phyloP scores from a whole-genome alignment of 306 rosid genomes.

The Astragalus glycyphyllos region DNA sequence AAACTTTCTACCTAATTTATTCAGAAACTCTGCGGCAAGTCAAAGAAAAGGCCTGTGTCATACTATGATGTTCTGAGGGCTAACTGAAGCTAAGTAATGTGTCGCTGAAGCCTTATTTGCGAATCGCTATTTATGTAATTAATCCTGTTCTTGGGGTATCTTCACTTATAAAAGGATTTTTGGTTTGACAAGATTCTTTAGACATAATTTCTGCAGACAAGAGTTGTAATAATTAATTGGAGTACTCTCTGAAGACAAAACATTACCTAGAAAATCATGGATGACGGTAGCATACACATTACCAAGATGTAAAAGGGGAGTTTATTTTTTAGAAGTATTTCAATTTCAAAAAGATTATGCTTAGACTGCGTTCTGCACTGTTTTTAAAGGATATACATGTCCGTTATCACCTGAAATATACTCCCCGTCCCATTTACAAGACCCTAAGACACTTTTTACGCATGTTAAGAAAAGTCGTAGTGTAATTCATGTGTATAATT shows the following conservation, averaged over 20 bases:
- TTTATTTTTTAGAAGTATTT: neutral
- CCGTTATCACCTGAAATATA: neutral
- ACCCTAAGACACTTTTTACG: too few species aligned
- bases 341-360: neutral
- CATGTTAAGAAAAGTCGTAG: too few species aligned
- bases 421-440: too few species aligned
- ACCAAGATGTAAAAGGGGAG: slow-evolving; percentile 2
- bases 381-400: neutral
- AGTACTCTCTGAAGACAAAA: slow-evolving; percentile 14
- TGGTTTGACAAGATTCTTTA: neutral
- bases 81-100: slow-evolving; percentile 37
- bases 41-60: slow-evolving; percentile 65
- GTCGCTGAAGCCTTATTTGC: slow-evolving; percentile 31
- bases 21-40: slow-evolving; percentile 66
- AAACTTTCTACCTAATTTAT: slow-evolving; percentile 32
- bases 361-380: neutral
- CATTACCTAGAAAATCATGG: slow-evolving; percentile 14
- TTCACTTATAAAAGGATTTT: slow-evolving; percentile 21
- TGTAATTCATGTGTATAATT: too few species aligned
- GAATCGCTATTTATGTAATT: neutral
- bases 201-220: slow-evolving; percentile 31
- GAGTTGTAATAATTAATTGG: slow-evolving; percentile 25
- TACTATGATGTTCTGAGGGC: slow-evolving; percentile 69
- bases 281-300: neutral
- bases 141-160: slow-evolving; percentile 18